Base-by-base conservation (phyloP, 805 yeast species). In the Tetrapisispora namnaoensis region DNA sequence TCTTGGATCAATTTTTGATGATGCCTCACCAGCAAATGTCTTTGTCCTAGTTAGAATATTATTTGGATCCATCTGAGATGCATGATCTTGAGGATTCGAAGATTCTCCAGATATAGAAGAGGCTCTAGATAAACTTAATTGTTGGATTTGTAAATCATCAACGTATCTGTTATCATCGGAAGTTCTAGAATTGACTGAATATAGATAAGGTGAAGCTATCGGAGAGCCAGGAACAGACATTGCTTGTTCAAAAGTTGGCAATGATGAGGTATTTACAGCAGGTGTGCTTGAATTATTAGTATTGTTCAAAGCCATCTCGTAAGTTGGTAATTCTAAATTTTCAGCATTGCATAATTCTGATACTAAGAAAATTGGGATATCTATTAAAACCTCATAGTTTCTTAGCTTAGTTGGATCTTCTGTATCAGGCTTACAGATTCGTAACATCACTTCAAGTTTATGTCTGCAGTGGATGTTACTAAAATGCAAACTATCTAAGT, bases 381-480 rank as follows among this genome's bases (percentile, higher is more conserved):
- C 93, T 36, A 85, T 83, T 37, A 85, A 79, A 17, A 85, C 90
- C 56, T 85, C 93, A 59, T 82, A 85, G 59, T 84, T 89, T 55
- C 82, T 88, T 67, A 79, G 66, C 54, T 76, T 80, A 2, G 53
- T 48, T 1, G 69, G 61, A 37, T 65, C 67, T 1, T 66, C 62
- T 51, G 80, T 83, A 0, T 80, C 80, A 55, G 76, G 79, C 55
- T 76, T 79, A 14, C 86, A 78, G 22, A 84, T 77, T 48, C 91
- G 68, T 51, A 85, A 75, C 56, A 83, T 79, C 2, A 84, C 73
- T 60, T 85, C 91, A 41, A 85, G 63, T 45, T 88, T 69, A 61
- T 85, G 93, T 49, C 74, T 71, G 17, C 83, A 71, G 53, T 74
- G 78, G 40, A 84, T 72, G 55, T 80, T 82, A 37, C 79, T 72